Percentiles rank a stretch among this genome's conserved stretches.
Conservation (phyloP, 2,329 filamentous ascomycete genomes). For the Plectosphaerella plurivora region DNA sequence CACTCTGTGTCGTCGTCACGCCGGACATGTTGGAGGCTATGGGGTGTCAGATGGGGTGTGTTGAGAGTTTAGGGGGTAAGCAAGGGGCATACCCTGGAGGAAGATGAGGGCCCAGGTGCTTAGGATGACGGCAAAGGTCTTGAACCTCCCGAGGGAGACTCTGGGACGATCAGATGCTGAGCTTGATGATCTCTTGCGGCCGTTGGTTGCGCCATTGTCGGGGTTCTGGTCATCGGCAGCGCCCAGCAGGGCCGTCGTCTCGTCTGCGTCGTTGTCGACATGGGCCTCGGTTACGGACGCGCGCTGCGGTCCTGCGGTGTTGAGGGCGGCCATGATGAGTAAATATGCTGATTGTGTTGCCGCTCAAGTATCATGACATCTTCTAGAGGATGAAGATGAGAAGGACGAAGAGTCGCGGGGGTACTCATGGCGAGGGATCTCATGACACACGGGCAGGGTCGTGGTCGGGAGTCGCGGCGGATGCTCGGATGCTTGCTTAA, state of each 20-base stretch:
- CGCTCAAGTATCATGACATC: too few species aligned
- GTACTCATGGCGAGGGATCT: too few species aligned
- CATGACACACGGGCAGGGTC: too few species aligned
- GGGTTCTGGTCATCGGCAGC: slow-evolving; percentile 1
- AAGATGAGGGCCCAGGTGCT: slow-evolving; percentile 56
- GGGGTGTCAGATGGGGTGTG: slow-evolving; percentile 4
- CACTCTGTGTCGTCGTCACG: slow-evolving; percentile 75
- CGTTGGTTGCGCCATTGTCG: not conserved
- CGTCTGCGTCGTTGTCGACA: not conserved
- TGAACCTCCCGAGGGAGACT: slow-evolving; percentile 19
- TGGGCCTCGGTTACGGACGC: too few species aligned
- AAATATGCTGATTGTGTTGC: too few species aligned
- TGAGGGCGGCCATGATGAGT: too few species aligned
- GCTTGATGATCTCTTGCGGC: slow-evolving; percentile 1
- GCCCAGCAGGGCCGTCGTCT: slow-evolving; percentile 11
- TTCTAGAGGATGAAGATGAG: too few species aligned
- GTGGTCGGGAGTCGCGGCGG: too few species aligned
- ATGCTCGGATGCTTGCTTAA: too few species aligned
- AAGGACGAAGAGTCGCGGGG: too few species aligned
- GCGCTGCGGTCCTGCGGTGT: too few species aligned
- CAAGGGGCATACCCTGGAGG: slow-evolving; percentile 43
- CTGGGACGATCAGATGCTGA: slow-evolving; percentile 9
- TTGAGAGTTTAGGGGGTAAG: not conserved
- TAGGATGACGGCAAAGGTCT: slow-evolving; percentile 41
- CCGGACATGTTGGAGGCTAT: slow-evolving; percentile 68